Evolutionary conservation across 1,284 basidiomycete genomes (phyloP).

Genomic region (Vanrija humicola): DNA sequence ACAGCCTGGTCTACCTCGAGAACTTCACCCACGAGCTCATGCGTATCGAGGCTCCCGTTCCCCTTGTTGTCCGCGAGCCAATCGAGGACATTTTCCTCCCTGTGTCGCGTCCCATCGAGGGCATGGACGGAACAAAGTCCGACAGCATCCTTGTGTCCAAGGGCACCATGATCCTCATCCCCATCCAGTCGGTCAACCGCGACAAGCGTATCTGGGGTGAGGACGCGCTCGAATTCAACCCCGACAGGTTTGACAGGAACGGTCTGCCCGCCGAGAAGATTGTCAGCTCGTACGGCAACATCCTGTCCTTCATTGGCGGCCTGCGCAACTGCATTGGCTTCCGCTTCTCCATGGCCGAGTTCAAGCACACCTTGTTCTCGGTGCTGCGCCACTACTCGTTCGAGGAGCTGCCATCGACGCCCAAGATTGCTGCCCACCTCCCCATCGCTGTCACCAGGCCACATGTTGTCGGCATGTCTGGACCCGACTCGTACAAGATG

Average conservation of each 20-base stretch:
- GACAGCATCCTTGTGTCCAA: constrained; percentile 33
- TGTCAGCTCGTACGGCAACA: constrained; percentile 62
- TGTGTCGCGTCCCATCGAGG: constrained; percentile 50
- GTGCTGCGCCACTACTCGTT: constrained; percentile 59
- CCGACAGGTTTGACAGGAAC: constrained; percentile 24
- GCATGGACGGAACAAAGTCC: constrained; percentile 46
- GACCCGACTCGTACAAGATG: too few relatives aligned
- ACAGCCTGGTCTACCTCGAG: constrained; percentile 57
- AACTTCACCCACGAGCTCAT: constrained; percentile 65
- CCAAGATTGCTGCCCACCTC: constrained; percentile 1
- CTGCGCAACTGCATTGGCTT: constrained; percentile 68
- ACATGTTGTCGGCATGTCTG: background rate
- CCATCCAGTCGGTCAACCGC: constrained; percentile 59
- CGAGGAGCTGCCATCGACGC: constrained; percentile 47
- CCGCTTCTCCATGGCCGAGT: constrained; percentile 65
- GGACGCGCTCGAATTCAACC: constrained; percentile 61
- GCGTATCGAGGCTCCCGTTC: constrained; percentile 62
- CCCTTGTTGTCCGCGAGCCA: constrained; percentile 56
- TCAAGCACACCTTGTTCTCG: constrained; percentile 59
- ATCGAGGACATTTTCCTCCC: constrained; percentile 61
- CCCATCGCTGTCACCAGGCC: background rate
- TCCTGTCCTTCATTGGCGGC: constrained; percentile 63
- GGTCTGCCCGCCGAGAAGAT: constrained; percentile 40
- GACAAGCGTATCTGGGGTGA: constrained; percentile 61
- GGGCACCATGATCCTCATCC: constrained; percentile 40